These are phyloP conservation scores for Jamesozyma rosinii DNA, from an alignment of 805 yeast genomes.

Conservation along the genomic window DNA sequence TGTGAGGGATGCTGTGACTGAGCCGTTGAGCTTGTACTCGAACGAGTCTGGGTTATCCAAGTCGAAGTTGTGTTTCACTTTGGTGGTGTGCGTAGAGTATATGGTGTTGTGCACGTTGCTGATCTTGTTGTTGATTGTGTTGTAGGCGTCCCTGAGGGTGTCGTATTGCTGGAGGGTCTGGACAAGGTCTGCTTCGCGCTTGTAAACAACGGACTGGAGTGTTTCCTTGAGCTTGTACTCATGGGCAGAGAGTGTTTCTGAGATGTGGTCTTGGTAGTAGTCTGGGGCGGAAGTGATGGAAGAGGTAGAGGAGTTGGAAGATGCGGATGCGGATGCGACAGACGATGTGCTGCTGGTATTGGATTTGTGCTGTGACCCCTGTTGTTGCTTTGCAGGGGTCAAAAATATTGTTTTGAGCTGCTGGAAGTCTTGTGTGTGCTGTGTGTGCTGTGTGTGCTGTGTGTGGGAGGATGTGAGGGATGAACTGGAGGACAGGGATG, in stretches of 20 bases:
- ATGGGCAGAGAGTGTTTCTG: slow-evolving; percentile 12
- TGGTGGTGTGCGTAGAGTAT: slow-evolving; percentile 21
- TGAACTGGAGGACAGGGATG: not conserved
- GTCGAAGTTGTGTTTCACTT: slow-evolving; percentile 23
- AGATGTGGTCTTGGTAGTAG: not conserved
- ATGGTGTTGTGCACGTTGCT: slow-evolving; percentile 21
- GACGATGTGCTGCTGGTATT: not conserved
- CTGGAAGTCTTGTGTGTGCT: not conserved
- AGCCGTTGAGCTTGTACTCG: slow-evolving; percentile 7
- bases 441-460: not conserved
- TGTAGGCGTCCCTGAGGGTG: slow-evolving; percentile 18
- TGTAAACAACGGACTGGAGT: slow-evolving; percentile 14
- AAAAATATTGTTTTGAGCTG: not conserved
- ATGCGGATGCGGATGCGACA: not conserved
- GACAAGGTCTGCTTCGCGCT: slow-evolving; percentile 21
- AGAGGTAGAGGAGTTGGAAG: not conserved
- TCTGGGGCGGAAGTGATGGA: not conserved
- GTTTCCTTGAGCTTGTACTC: slow-evolving; percentile 18
- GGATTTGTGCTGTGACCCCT: not conserved
- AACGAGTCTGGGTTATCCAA: slow-evolving; percentile 22
- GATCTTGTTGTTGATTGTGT: slow-evolving; percentile 22
- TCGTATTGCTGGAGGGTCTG: slow-evolving; percentile 21
- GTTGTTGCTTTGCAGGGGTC: not conserved
- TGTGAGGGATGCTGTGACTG: slow-evolving; percentile 10
- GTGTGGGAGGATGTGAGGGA: not conserved